Percentiles rank a stretch among this genome's conserved stretches.
phyloP scores from a whole-genome alignment of 345 rosid genomes.

The Hypericum perforatum region DNA sequence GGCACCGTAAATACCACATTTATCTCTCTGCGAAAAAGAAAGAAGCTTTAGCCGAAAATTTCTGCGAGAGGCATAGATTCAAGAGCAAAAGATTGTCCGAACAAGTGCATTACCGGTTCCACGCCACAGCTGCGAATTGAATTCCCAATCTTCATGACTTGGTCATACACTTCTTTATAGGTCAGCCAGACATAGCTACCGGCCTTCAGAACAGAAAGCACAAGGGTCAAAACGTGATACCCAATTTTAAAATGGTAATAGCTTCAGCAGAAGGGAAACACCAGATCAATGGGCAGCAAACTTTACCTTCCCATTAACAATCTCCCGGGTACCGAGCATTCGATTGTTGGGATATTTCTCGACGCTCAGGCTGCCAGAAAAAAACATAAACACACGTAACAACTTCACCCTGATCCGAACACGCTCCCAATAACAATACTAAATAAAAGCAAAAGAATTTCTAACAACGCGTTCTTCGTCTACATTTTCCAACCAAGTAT shows the following conservation, averaged over 20 bases:
- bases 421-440: no score
- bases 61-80: not conserved
- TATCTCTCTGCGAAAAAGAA: constrained; percentile 43
- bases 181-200: constrained; percentile 83
- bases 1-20: constrained; percentile 92
- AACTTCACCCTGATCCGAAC: no score
- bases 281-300: not conserved
- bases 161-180: constrained; percentile 66
- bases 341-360: constrained; percentile 61
- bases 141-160: constrained; percentile 73
- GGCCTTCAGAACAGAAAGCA: constrained; percentile 37
- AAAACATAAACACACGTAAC: constrained; percentile 2
- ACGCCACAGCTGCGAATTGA: constrained; percentile 73
- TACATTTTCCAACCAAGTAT: no score
- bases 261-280: not conserved
- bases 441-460: no score
- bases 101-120: constrained; percentile 43
- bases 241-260: not conserved
- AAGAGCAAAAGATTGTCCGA: not conserved
- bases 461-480: no score
- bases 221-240: not conserved
- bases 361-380: constrained; percentile 50
- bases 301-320: constrained; percentile 63
- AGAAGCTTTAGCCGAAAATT: not conserved
- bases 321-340: constrained; percentile 86